Evolutionary conservation across 352 stramenopile genomes (phyloP).

Genomic region (Phytophthora lateralis): DNA sequence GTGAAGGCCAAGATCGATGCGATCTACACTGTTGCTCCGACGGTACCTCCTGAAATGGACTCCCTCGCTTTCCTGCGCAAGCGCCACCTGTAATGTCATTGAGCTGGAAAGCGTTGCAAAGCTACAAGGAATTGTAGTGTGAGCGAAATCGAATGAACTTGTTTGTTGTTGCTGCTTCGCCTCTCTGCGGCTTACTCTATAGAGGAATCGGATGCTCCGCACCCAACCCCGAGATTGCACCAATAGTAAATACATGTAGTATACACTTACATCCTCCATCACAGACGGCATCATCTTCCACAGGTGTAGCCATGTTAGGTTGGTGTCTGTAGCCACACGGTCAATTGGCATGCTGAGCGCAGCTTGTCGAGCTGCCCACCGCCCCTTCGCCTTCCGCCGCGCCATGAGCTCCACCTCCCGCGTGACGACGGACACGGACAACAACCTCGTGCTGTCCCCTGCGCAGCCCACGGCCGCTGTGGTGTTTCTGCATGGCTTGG

Average conservation of each 20-base stretch:
- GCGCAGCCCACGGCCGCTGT: slow-evolving; percentile 48
- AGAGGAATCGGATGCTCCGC: too few relatives aligned
- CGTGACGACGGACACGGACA: slow-evolving; percentile 39
- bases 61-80: too few relatives aligned
- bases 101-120: too few relatives aligned
- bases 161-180: too few relatives aligned
- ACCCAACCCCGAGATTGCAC: too few relatives aligned
- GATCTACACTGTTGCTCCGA: neutral
- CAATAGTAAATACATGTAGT: too few relatives aligned
- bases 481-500: slow-evolving; percentile 91
- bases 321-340: neutral
- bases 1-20: slow-evolving; percentile 1
- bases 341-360: neutral
- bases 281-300: neutral
- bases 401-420: slow-evolving; percentile 27
- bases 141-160: too few relatives aligned
- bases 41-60: too few relatives aligned
- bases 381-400: slow-evolving; percentile 11
- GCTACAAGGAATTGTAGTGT: too few relatives aligned
- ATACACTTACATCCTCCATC: neutral
- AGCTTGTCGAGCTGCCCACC: slow-evolving; percentile 2
- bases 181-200: too few relatives aligned
- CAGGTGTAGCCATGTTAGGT: neutral
- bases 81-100: too few relatives aligned
- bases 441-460: slow-evolving; percentile 42